Base-by-base conservation (phyloP, 495 filamentous ascomycete species). In the Neurospora sp. region DNA sequence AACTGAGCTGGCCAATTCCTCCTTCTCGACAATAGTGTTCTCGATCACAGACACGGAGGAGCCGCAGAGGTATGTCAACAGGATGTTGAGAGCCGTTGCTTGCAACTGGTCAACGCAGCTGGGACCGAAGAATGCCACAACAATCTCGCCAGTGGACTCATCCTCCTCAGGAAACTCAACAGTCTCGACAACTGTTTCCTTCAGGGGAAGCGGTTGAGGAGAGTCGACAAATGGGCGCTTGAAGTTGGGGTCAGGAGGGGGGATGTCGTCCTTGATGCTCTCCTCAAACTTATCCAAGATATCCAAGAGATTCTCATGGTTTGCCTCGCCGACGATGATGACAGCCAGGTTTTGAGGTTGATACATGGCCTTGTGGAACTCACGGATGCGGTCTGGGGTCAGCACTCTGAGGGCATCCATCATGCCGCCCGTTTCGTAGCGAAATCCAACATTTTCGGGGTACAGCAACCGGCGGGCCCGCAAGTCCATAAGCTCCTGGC, bases 161-260 rank as follows among this genome's bases (percentile, higher is more conserved):
- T 99, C 96, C 78, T 97, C 95, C 81, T 99, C 96, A 0, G 96
- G 96, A 77, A 99, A 99, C 73, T 96, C 90, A 41, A 98, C 91
- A 7, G 85, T 92, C 77, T 94, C 87, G 69, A 94, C 83, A 31
- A 89, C 83, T 2, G 92, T 93, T 78, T 93, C 84, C 62, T 87
- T 83, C 37, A 98, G 80, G 0, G 88, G 81, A 10, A 93, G 91
- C 4, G 94, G 89, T 73, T 91, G 91, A 70, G 89, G 87, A 4
- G 95, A 97, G 54, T 97, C 94, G 66, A 93, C 86, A 93, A 96
- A 99, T 6, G 96, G 95, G 70, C 88, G 83, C 80, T 90, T 93
- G 85, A 97, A 98, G 8, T 93, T 89, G 10, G 90, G 86, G 75
- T 91, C 85, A 5, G 90, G 86, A 38, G 88, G 83, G 3, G 95